phyloP scores from a whole-genome alignment of 768 basidiomycete species.

The Macrolepiota fuliginosa region DNA sequence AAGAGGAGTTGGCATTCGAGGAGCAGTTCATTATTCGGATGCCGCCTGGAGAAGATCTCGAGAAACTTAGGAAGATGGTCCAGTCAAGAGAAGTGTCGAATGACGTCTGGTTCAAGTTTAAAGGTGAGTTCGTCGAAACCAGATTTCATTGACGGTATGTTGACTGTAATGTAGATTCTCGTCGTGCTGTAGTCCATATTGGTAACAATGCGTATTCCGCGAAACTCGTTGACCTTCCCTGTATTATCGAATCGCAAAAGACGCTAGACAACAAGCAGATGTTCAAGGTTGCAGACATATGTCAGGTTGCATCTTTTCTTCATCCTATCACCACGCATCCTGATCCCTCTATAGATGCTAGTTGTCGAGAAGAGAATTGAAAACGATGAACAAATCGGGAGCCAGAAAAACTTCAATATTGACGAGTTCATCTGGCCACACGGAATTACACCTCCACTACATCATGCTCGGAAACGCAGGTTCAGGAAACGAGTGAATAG shows the following conservation, averaged over 20 bases:
- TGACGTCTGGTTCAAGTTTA: conserved; percentile 98
- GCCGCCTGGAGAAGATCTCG: conserved; percentile 81
- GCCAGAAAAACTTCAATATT: conserved; percentile 74
- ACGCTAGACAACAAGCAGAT: conserved; percentile 94
- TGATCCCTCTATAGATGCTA: conserved; percentile 67
- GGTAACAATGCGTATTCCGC: conserved; percentile 79
- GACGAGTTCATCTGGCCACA: conserved; percentile 98
- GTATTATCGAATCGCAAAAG: conserved; percentile 93
- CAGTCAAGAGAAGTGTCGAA: conserved; percentile 71
- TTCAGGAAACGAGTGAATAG: conserved; percentile 89
- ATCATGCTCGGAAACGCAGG: conserved; percentile 85
- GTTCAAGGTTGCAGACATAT: conserved; percentile 99
- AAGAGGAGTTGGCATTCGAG: conserved; percentile 92
- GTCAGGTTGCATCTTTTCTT: conserved; percentile 60
- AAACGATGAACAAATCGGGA: conserved; percentile 61
- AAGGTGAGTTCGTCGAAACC: conserved; percentile 52
- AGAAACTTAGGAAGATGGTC: conserved; percentile 79
- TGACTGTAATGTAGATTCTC: conserved; percentile 60
- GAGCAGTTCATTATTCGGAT: conserved; percentile 95
- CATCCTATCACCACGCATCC: conserved; percentile 13
- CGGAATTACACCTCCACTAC: conserved; percentile 90
- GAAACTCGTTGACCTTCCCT: conserved; percentile 95
- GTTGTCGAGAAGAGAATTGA: conserved; percentile 77
- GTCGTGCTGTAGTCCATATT: conserved; percentile 87
- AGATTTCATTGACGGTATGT: not conserved